These are phyloP conservation scores for Naganishia vishniacii DNA, from an alignment of 768 basidiomycete genomes.

Conservation along the genomic window DNA sequence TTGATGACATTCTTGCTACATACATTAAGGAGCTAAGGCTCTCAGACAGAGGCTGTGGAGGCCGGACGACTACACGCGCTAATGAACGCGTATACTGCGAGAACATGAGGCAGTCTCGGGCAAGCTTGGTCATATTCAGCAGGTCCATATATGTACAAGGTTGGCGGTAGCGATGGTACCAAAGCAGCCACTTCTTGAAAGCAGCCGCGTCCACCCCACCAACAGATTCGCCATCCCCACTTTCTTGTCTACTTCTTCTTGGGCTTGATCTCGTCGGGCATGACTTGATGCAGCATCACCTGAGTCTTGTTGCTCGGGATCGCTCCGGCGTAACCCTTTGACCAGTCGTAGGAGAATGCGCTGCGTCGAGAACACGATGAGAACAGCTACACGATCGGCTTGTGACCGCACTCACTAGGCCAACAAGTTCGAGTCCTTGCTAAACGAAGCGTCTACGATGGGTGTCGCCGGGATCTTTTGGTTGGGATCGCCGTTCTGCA, in stretches of 20 bases:
- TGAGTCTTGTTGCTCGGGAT: conserved; percentile 54
- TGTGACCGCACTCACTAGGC: conserved; percentile 57
- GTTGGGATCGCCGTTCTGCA: conserved; percentile 42
- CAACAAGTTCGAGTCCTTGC: conserved; percentile 78
- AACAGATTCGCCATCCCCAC: too few species aligned
- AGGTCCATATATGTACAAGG: too few species aligned
- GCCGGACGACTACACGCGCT: too few species aligned
- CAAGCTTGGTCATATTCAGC: too few species aligned
- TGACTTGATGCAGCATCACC: conserved; percentile 52
- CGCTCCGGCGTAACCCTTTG: conserved; percentile 82
- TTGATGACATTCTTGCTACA: not conserved
- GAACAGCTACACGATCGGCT: not conserved
- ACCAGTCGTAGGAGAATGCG: conserved; percentile 89
- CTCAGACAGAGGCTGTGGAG: too few species aligned
- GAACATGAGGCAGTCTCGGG: too few species aligned
- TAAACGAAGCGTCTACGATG: conserved; percentile 74
- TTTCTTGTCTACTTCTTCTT: conserved; percentile 45
- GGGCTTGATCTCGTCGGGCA: conserved; percentile 51
- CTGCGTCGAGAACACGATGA: conserved; percentile 20
- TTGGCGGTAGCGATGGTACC: too few species aligned
- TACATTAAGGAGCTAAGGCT: not conserved
- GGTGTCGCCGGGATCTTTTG: conserved; percentile 52
- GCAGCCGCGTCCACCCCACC: too few species aligned
- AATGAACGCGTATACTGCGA: too few species aligned
- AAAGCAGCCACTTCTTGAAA: too few species aligned